Conservation (phyloP, 176 grass and related monocot species). For the Ensete glaucum region DNA sequence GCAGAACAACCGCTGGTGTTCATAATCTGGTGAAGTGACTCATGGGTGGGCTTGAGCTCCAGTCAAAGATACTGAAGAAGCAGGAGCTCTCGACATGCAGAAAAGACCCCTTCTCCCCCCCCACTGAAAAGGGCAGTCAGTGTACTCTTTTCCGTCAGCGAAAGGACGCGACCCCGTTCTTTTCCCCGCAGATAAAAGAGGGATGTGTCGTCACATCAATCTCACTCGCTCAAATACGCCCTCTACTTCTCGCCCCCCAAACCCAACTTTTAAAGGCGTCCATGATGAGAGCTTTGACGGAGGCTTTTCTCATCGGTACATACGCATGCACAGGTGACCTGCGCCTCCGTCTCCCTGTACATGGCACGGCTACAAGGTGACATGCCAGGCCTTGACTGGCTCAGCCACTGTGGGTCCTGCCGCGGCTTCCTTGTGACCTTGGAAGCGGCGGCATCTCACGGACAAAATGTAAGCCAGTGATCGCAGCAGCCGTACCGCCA, state of each 20-base stretch:
- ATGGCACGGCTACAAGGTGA: too few species aligned
- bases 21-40: constrained; percentile 3
- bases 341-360: background rate
- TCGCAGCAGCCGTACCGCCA: background rate
- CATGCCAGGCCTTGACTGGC: too few species aligned
- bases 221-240: background rate
- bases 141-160: background rate
- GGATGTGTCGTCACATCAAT: constrained; percentile 7
- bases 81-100: background rate
- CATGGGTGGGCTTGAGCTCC: background rate
- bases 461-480: constrained; percentile 1
- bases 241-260: background rate
- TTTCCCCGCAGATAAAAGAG: background rate
- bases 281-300: background rate
- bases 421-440: too few species aligned
- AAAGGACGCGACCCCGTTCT: background rate
- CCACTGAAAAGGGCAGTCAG: background rate
- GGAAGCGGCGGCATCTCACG: constrained; percentile 18
- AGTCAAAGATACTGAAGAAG: background rate
- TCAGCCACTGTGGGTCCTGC: too few species aligned
- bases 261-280: too few species aligned
- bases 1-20: background rate
- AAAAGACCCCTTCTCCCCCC: background rate
- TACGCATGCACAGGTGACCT: background rate
- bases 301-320: background rate